Evolutionary conservation across 2,329 filamentous ascomycete genomes (phyloP).

Genomic region (Aspergillus pseudoterreus): DNA sequence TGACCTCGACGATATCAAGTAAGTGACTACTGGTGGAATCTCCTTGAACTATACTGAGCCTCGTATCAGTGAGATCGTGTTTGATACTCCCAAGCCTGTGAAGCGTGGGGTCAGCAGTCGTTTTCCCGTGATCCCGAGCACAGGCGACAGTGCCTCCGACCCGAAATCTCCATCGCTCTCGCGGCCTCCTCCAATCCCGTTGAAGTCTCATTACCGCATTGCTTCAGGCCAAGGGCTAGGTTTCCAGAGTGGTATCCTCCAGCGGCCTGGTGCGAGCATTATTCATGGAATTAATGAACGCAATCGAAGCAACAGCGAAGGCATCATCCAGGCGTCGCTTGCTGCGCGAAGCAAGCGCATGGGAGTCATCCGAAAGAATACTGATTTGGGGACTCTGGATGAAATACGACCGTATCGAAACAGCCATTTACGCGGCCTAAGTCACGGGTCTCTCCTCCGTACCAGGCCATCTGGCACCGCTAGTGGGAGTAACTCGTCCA

Average conservation of each 20-base stretch:
- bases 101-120: constrained; percentile 53
- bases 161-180: constrained; percentile 64
- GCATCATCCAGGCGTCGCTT: constrained; percentile 48
- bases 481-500: constrained; percentile 39
- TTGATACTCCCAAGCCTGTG: constrained; percentile 72
- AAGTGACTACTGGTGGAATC: constrained; percentile 3
- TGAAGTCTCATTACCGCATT: constrained; percentile 72
- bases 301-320: constrained; percentile 61
- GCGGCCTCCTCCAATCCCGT: constrained; percentile 72
- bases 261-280: constrained; percentile 72
- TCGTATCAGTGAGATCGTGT: constrained; percentile 60
- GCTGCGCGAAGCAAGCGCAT: constrained; percentile 54
- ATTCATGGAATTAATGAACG: constrained; percentile 60
- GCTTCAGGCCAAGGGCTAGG: constrained; percentile 39
- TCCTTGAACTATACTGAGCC: constrained; percentile 3
- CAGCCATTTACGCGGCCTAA: constrained; percentile 55
- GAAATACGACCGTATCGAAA: constrained; percentile 50
- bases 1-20: constrained; percentile 47
- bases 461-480: constrained; percentile 30
- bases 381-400: constrained; percentile 52
- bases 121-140: constrained; percentile 55
- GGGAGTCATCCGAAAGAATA: constrained; percentile 57
- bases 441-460: constrained; percentile 52
- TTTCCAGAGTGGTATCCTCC: constrained; percentile 46
- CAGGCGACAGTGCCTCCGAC: constrained; percentile 62